Conservation (phyloP, 768 basidiomycete species). For the Baorangia bicolor region DNA sequence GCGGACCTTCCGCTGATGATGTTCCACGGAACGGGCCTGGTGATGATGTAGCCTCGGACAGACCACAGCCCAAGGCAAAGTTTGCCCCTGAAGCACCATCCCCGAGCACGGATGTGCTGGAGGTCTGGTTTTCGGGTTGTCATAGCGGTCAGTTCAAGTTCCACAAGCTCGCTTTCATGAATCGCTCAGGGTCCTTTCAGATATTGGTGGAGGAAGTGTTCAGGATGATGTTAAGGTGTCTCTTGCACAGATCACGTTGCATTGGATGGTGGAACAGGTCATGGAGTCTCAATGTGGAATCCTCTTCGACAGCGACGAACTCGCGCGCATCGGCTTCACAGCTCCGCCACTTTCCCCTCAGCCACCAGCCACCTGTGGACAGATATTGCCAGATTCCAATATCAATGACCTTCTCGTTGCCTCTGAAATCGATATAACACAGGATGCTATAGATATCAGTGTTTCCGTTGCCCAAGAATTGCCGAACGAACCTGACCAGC, state of each 20-base stretch:
- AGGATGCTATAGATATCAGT: not conserved
- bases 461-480: not conserved
- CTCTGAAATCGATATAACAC: not conserved
- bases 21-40: not conserved
- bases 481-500: not conserved
- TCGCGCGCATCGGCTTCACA: slow-evolving; percentile 43
- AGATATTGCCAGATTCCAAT: not conserved
- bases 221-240: slow-evolving; percentile 38
- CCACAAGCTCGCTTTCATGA: not conserved
- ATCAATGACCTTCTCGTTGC: not conserved
- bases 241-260: slow-evolving; percentile 61
- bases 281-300: slow-evolving; percentile 58
- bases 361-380: not conserved
- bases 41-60: not conserved
- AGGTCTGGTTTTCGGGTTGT: slow-evolving; percentile 81
- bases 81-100: not conserved
- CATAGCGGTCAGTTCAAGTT: slow-evolving; percentile 54
- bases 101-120: slow-evolving; percentile 51
- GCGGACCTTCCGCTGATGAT: not conserved
- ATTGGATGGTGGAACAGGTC: slow-evolving; percentile 79
- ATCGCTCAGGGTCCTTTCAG: slow-evolving; percentile 33
- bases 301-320: slow-evolving; percentile 50
- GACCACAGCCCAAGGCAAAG: not conserved
- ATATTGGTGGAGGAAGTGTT: slow-evolving; percentile 68
- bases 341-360: slow-evolving; percentile 1